Conservation (phyloP, 176 grass and related monocot genomes). For the Triticum monococcum region DNA sequence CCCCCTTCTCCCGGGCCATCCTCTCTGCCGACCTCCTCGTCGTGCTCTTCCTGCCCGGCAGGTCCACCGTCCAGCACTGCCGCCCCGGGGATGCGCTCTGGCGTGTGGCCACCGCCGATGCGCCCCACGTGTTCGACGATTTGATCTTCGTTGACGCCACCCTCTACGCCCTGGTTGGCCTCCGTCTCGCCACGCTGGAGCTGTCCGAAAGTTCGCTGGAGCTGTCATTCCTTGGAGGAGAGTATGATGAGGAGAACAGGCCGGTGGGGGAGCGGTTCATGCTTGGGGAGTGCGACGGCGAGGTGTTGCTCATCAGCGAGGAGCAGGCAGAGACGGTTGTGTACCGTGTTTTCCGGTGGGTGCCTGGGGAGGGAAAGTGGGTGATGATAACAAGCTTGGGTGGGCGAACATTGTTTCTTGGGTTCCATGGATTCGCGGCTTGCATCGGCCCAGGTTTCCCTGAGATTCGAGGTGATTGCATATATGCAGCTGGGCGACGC, state of each 20-base stretch:
- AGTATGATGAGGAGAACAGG: not conserved
- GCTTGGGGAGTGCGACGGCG: slow-evolving; percentile 49
- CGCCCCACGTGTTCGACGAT: slow-evolving; percentile 37
- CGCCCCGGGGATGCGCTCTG: slow-evolving; percentile 44
- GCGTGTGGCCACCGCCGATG: slow-evolving; percentile 18
- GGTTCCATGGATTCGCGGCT: slow-evolving; percentile 47
- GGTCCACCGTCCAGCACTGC: slow-evolving; percentile 37
- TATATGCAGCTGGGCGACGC: slow-evolving; percentile 43
- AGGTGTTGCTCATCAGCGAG: slow-evolving; percentile 49
- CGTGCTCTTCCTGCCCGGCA: slow-evolving; percentile 42
- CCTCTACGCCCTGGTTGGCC: slow-evolving; percentile 55
- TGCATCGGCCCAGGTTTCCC: slow-evolving; percentile 40
- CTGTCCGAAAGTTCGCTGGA: slow-evolving; percentile 28
- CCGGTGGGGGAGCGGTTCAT: not conserved
- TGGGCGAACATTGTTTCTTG: slow-evolving; percentile 53
- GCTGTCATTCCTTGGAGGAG: slow-evolving; percentile 32
- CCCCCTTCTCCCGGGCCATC: slow-evolving; percentile 43
- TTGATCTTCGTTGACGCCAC: slow-evolving; percentile 59
- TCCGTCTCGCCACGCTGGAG: slow-evolving; percentile 39
- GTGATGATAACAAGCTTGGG: slow-evolving; percentile 38
- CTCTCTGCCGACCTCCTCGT: slow-evolving; percentile 46
- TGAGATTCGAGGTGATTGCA: slow-evolving; percentile 46
- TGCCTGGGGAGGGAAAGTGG: slow-evolving; percentile 42
- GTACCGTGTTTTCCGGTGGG: slow-evolving; percentile 50
- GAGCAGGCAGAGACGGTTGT: slow-evolving; percentile 12